Base-by-base conservation (phyloP, 2,329 filamentous ascomycete genomes). In the Ascochyta koolunga region DNA sequence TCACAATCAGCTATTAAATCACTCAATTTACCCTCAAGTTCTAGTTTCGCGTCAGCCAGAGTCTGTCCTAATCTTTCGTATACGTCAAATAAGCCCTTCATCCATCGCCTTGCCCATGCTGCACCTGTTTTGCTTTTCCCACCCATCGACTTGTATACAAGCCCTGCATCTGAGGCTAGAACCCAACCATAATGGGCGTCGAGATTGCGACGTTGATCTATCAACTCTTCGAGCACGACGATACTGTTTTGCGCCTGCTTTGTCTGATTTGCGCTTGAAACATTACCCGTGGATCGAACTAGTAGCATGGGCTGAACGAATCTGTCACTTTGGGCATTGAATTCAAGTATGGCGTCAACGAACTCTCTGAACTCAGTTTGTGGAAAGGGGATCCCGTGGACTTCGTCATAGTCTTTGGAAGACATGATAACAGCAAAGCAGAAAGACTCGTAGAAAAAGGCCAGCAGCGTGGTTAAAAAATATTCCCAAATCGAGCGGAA, bases 111-210 rank as follows among this genome's bases (percentile, higher is more conserved):
- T 10, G 52, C 33, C 35, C 45, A 43, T 5, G 13, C 44, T 9
- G 29, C 19, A 9, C 45, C 46, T 3, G 6, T 27, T 2, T 15
- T 22, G 10, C 36, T 41, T 6, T 18, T 33, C 5, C 36, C 37
- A 4, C 47, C 41, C 42, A 56, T 47, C 6, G 47, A 41, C 11
- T 16, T 22, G 18, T 31, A 45, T 16, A 50, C 31, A 5, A 42
- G 46, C 4, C 4, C 37, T 27, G 41, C 13, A 22, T 50, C 41
- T 3, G 47, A 42, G 1, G 46, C 47, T 11, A 55, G 11, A n/a
- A 42, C 42, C 41, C 52, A 55, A 5, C 41, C 31, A 29, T 55
- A 50, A 22, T 55, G 36, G 19, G 31, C 24, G 32, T 55, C 27
- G 13, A 56, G 37, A n/a, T 45, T 27, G 9, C 47, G 38, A 16